phyloP scores from a whole-genome alignment of 495 filamentous ascomycete species.

The Hypomontagnella monticulosa region DNA sequence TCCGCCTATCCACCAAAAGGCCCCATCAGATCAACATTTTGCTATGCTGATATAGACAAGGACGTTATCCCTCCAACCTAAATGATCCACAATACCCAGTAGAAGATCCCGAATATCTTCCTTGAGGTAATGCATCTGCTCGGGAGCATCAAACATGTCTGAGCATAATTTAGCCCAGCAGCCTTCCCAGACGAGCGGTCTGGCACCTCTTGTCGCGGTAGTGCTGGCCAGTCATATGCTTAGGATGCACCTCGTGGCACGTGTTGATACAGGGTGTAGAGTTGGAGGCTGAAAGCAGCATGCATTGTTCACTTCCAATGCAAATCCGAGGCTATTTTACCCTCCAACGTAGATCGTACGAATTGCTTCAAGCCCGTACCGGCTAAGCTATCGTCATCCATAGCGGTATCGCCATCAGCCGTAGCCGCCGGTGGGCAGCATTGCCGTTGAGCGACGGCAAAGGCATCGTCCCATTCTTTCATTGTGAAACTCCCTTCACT shows the following conservation, averaged over 20 bases:
- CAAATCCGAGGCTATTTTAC: constrained; percentile 65
- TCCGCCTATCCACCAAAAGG: constrained; percentile 22
- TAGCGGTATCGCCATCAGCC: constrained; percentile 53
- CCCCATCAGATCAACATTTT: constrained; percentile 26
- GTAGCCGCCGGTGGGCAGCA: constrained; percentile 64
- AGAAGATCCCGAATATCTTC: constrained; percentile 30
- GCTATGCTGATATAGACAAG: constrained; percentile 17
- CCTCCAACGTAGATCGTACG: constrained; percentile 70
- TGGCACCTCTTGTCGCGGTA: constrained; percentile 2
- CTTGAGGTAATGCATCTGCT: constrained; percentile 18
- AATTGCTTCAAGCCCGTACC: constrained; percentile 64
- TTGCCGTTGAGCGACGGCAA: constrained; percentile 67
- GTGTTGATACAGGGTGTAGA: constrained; percentile 11
- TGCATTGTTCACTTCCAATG: constrained; percentile 64
- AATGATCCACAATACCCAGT: constrained; percentile 35
- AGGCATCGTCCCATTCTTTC: constrained; percentile 78
- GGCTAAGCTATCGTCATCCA: constrained; percentile 52
- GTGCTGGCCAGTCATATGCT: constrained; percentile 25
- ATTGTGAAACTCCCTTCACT: constrained; percentile 83
- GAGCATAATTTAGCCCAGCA: constrained; percentile 11
- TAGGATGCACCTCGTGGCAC: constrained; percentile 13
- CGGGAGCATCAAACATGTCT: constrained; percentile 33
- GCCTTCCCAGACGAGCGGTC: constrained; percentile 21
- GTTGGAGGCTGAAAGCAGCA: neutral
- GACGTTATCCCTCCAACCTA: constrained; percentile 8